A percentile compares a stretch with the other conserved stretches of the same genome.
phyloP scores from a whole-genome alignment of 75 land plant species.

The Sequoia sempervirens region DNA sequence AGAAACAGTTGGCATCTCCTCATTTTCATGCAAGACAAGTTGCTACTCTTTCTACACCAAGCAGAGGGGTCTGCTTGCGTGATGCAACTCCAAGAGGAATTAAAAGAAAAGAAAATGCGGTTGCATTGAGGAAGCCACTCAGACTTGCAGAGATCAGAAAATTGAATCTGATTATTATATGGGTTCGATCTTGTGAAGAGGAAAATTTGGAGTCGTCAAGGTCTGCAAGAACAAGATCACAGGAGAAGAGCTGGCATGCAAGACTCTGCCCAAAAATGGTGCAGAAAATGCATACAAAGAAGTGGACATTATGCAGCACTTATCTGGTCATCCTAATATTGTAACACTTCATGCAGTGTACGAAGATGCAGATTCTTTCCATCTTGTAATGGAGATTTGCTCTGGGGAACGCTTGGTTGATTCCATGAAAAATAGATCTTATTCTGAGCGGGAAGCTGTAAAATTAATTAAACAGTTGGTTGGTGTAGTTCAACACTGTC shows the following conservation, averaged over 20 bases:
- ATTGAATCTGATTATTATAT: slow-evolving; percentile 34
- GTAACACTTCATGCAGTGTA: slow-evolving; percentile 28
- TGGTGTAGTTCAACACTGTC: too few species aligned
- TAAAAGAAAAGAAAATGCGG: slow-evolving; percentile 57
- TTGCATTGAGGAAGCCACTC: slow-evolving; percentile 38
- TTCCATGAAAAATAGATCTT: slow-evolving; percentile 18
- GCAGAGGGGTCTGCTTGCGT: background rate
- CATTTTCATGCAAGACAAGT: too few species aligned
- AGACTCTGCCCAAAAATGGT: slow-evolving; percentile 20
- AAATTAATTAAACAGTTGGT: too few species aligned
- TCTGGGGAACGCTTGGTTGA: slow-evolving; percentile 24
- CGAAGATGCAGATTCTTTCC: slow-evolving; percentile 29
- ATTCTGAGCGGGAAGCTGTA: slow-evolving; percentile 24
- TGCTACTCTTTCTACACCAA: too few species aligned
- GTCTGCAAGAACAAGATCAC: slow-evolving; percentile 31
- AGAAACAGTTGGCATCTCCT: too few species aligned
- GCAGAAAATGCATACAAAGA: slow-evolving; percentile 20
- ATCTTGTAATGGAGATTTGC: slow-evolving; percentile 51
- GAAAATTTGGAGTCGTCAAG: slow-evolving; percentile 67
- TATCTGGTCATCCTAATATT: slow-evolving; percentile 33
- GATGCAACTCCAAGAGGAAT: slow-evolving; percentile 21
- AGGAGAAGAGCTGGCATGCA: slow-evolving; percentile 32
- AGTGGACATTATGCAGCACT: slow-evolving; percentile 46
- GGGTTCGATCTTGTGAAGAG: slow-evolving; percentile 47
- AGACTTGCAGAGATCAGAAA: slow-evolving; percentile 37